These are phyloP conservation scores for Pleurotus giganteus DNA, from an alignment of 768 basidiomycete species.

Conservation along the genomic window DNA sequence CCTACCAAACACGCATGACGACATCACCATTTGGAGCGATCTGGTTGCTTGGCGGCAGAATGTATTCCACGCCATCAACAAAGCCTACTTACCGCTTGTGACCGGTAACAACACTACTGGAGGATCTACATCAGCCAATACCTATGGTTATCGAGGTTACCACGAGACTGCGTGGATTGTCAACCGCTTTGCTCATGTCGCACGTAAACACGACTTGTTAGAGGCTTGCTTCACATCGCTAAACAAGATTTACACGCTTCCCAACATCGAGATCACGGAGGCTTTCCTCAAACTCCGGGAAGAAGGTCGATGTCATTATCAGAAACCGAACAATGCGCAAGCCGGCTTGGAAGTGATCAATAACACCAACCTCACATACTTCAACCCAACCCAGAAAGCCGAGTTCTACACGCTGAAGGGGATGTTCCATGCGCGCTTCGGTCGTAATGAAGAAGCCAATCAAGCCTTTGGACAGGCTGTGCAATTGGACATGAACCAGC, in stretches of 20 bases:
- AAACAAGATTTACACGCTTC: slow-evolving; percentile 97
- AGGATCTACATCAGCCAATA: slow-evolving; percentile 61
- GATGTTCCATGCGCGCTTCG: slow-evolving; percentile 92
- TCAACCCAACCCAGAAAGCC: slow-evolving; percentile 90
- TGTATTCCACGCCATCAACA: slow-evolving; percentile 96
- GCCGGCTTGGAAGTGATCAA: slow-evolving; percentile 98
- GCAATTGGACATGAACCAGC: slow-evolving; percentile 90
- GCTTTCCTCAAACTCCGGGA: slow-evolving; percentile 98
- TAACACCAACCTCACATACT: slow-evolving; percentile 99
- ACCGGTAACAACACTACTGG: slow-evolving; percentile 49
- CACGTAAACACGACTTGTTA: slow-evolving; percentile 92
- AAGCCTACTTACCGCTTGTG: slow-evolving; percentile 92
- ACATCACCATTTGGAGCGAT: slow-evolving; percentile 98
- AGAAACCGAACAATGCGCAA: slow-evolving; percentile 89
- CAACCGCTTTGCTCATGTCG: slow-evolving; percentile 98
- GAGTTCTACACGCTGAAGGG: slow-evolving; percentile 99
- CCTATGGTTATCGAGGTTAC: slow-evolving; percentile 92
- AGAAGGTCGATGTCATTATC: slow-evolving; percentile 97
- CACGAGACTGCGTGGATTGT: slow-evolving; percentile 99
- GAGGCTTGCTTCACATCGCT: slow-evolving; percentile 95
- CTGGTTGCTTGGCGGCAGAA: slow-evolving; percentile 99
- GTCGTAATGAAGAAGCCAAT: slow-evolving; percentile 86
- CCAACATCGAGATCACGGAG: slow-evolving; percentile 99
- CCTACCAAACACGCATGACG: slow-evolving; percentile 92
- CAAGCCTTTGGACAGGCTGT: slow-evolving; percentile 92